Base-by-base conservation (phyloP, 495 filamentous ascomycete species). In the Pyrenopolyporus hunteri region DNA sequence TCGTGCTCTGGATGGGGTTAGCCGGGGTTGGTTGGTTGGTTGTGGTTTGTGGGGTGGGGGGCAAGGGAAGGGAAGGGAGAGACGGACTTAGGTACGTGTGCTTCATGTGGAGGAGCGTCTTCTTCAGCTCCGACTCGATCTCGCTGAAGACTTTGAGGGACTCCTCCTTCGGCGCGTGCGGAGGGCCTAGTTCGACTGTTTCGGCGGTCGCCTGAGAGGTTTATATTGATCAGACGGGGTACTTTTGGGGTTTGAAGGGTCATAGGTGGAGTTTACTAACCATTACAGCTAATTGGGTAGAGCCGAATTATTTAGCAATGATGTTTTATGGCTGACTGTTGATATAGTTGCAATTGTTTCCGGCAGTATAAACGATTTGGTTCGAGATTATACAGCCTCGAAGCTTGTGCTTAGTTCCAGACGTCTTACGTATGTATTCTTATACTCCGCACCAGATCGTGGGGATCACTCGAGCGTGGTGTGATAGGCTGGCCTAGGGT, bases 121-220 rank as follows among this genome's bases (percentile, higher is more conserved):
- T 76, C 75, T 83, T 83, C 20, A 83, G 65, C 6, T 80, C 74
- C 6, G 68, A 59, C 52, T 81, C 68, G 47, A 83, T 72, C 39
- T 79, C 70, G 36, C 73, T 66, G 72, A 82, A 83, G 19, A 75
- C 76, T 33, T 75, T 75, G 70, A 82, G 69, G 31, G 80, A 78
- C 17, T 83, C 80, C 53, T 80, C 74, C 66, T 80, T 80, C 17
- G 81, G 82, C 22, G 71, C 53, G 40, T 85, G 82, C 25, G 74
- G 61, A 36, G 75, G 70, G 0, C 76, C 74, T 4, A 85, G 72
- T 3, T 79, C 55, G 16, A 81, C 78, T 4, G 78, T 82, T n/a
- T 82, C 80, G 50, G 72, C 77, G 49, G 80, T 83, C 9, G 82
- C 80, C 82, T 83, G n/a, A 19, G 4, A 13, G 20, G 39, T 49